Evolutionary conservation across 1,139 yeast genomes (phyloP).

Genomic region (Hansenula sp.): DNA sequence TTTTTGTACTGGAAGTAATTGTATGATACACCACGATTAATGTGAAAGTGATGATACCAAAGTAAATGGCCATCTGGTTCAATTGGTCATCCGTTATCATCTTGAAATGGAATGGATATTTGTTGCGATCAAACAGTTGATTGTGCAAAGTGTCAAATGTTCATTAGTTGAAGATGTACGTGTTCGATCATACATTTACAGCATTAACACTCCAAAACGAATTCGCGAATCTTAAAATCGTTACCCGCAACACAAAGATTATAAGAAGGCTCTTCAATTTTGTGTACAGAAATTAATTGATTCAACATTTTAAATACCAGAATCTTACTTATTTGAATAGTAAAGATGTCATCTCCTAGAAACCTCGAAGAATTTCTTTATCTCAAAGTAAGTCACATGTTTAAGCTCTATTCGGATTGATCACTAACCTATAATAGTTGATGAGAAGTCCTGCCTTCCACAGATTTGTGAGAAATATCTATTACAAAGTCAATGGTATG

Average conservation of each 20-base stretch:
- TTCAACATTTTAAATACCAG: too few species aligned
- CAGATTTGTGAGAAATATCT: conserved; percentile 60
- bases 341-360: conserved; percentile 2
- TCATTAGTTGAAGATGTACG: too few species aligned
- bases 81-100: conserved; percentile 86
- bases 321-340: too few species aligned
- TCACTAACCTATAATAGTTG: conserved; percentile 27
- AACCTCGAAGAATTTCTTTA: conserved; percentile 46
- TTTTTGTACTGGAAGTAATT: conserved; percentile 28
- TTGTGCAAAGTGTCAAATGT: too few species aligned
- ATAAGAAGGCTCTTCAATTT: too few species aligned
- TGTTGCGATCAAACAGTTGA: too few species aligned
- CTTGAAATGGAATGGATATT: conserved; percentile 10
- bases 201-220: too few species aligned
- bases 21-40: conserved; percentile 69
- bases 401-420: neutral
- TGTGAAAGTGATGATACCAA: conserved; percentile 69
- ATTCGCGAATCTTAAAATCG: too few species aligned
- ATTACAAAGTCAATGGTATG: conserved; percentile 63
- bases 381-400: conserved; percentile 18
- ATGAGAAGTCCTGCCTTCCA: conserved; percentile 64
- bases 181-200: too few species aligned
- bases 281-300: too few species aligned
- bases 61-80: conserved; percentile 66
- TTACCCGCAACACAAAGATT: too few species aligned